Evolutionary conservation across 345 rosid genomes (phyloP).

Genomic region (Linum usitatissimum): DNA sequence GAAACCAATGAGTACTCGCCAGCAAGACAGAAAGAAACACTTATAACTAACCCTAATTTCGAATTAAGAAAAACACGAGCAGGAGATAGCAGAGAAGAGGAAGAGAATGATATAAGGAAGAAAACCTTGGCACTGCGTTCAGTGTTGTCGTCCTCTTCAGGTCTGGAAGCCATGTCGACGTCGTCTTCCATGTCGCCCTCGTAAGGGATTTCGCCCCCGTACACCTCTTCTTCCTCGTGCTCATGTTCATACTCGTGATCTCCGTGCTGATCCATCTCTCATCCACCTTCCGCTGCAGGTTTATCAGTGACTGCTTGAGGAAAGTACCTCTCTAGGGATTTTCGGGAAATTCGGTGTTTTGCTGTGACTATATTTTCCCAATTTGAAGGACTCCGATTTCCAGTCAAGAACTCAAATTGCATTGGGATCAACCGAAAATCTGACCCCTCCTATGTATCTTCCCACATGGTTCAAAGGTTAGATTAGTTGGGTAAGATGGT

Average conservation of each 20-base stretch:
- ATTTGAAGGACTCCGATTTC: too few species aligned
- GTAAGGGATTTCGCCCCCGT: constrained; percentile 78
- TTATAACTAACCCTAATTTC: too few species aligned
- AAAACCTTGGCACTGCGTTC: constrained; percentile 64
- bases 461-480: too few species aligned
- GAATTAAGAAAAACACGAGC: too few species aligned
- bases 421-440: too few species aligned
- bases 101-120: constrained; percentile 13
- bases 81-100: too few species aligned
- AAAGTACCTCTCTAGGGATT: too few species aligned
- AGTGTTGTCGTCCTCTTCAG: constrained; percentile 40
- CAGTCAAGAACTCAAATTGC: too few species aligned
- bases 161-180: constrained; percentile 30
- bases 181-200: constrained; percentile 76
- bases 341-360: constrained; percentile 2
- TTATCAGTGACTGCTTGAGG: neutral
- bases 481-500: too few species aligned
- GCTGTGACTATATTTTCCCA: constrained; percentile 6
- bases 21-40: neutral
- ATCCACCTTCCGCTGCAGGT: neutral
- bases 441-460: too few species aligned
- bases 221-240: constrained; percentile 28
- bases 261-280: constrained; percentile 42
- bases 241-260: constrained; percentile 53
- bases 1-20: too few species aligned